These are phyloP conservation scores for Solanum etuberosum DNA, from an alignment of 257 asterid species.

Conservation along the genomic window DNA sequence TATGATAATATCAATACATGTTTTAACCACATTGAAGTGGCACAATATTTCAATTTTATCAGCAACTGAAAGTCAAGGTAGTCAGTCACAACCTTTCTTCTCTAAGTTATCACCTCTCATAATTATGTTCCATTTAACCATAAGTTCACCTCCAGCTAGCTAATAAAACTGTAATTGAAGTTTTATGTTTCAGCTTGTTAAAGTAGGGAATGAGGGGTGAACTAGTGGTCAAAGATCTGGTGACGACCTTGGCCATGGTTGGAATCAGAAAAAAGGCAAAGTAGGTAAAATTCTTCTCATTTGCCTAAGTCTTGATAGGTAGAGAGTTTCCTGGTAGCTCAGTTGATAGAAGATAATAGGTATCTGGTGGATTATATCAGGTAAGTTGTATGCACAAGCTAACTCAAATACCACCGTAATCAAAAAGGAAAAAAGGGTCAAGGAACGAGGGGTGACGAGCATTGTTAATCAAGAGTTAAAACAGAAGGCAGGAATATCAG, in stretches of 20 bases:
- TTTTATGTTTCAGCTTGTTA: background rate
- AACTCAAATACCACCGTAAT: background rate
- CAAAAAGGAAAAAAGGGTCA: background rate
- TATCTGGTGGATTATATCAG: background rate
- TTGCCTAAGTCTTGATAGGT: background rate
- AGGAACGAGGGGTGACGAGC: background rate
- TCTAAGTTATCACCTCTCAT: background rate
- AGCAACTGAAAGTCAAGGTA: background rate
- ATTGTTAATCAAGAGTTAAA: background rate
- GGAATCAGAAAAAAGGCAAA: background rate
- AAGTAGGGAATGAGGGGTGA: background rate
- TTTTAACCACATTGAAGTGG: background rate
- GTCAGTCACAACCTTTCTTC: background rate
- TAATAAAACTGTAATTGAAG: background rate
- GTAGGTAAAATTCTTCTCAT: background rate
- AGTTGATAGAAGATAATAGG: background rate
- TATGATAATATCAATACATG: background rate
- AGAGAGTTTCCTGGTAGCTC: background rate
- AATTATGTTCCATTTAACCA: background rate
- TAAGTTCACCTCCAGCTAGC: background rate
- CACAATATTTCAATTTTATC: background rate
- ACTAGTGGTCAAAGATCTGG: background rate
- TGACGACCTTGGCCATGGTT: background rate
- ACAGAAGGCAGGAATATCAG: background rate
- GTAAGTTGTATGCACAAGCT: background rate